Evolutionary conservation across 2,329 filamentous ascomycete species (phyloP).

Genomic region (Leptoxyphium fumago): DNA sequence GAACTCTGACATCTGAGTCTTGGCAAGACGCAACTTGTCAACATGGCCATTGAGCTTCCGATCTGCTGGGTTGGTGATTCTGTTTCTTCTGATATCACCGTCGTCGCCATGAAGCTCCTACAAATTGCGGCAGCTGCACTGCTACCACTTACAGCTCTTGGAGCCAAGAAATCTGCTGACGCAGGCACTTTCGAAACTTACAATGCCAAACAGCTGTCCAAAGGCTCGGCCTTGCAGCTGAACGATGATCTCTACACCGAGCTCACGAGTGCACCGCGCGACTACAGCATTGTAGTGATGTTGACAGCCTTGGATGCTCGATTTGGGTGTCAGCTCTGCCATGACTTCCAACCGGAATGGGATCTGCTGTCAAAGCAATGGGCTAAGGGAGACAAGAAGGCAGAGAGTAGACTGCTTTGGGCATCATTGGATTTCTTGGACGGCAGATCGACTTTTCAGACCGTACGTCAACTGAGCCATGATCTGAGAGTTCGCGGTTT

Average conservation of each 20-base stretch:
- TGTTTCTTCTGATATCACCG: neutral
- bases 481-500: neutral
- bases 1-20: neutral
- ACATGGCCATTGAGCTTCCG: neutral
- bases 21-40: neutral
- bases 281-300: constrained; percentile 71
- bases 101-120: constrained; percentile 51
- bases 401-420: constrained; percentile 59
- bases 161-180: constrained; percentile 43
- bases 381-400: constrained; percentile 67
- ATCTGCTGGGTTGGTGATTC: neutral
- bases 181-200: constrained; percentile 56
- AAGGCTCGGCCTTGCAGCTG: constrained; percentile 55
- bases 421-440: constrained; percentile 77
- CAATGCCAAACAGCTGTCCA: constrained; percentile 50
- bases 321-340: constrained; percentile 75
- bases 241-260: constrained; percentile 61
- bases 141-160: constrained; percentile 44
- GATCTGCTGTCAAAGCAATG: constrained; percentile 75
- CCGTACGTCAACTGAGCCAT: constrained; percentile 39
- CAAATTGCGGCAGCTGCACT: constrained; percentile 44
- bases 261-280: constrained; percentile 61
- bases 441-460: constrained; percentile 73
- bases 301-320: constrained; percentile 73
- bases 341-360: constrained; percentile 90